phyloP scores from a whole-genome alignment of 345 rosid genomes.

The Kandelia obovata region DNA sequence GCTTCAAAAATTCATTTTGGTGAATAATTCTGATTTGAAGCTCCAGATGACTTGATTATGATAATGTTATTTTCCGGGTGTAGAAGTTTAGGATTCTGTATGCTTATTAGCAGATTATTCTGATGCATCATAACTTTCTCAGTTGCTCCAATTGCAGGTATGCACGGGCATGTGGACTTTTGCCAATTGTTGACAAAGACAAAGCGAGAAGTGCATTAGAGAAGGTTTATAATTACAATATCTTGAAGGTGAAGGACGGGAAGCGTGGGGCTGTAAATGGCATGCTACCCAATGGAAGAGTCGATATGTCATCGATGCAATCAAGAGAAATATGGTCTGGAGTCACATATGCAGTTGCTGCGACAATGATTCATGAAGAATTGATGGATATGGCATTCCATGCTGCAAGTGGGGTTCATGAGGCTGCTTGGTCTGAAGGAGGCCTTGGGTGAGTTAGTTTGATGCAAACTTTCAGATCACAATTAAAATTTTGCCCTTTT shows the following conservation, averaged over 20 bases:
- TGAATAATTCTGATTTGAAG: not conserved
- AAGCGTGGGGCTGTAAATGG: constrained; percentile 90
- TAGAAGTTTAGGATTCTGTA: not conserved
- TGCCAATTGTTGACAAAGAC: constrained; percentile 64
- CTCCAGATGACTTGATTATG: not conserved
- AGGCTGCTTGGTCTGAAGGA: constrained; percentile 75
- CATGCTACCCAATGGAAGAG: constrained; percentile 79
- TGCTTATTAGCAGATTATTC: not conserved
- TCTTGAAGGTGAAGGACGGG: constrained; percentile 76
- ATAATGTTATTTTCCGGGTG: not conserved
- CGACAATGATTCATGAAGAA: constrained; percentile 85
- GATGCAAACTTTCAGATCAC: not conserved
- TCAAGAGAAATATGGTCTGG: constrained; percentile 96
- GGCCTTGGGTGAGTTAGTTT: constrained; percentile 68
- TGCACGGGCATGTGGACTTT: constrained; percentile 76
- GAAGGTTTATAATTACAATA: constrained; percentile 70
- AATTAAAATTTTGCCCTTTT: not conserved
- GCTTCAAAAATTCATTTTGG: not conserved
- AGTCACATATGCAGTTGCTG: constrained; percentile 87
- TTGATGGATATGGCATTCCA: constrained; percentile 63
- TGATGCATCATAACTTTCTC: not conserved
- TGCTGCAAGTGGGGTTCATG: constrained; percentile 71
- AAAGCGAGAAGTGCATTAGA: constrained; percentile 64
- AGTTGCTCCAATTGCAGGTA: constrained; percentile 45
- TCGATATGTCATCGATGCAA: constrained; percentile 75